Conservation (phyloP, 345 rosid genomes). For the Linum lewisii region DNA sequence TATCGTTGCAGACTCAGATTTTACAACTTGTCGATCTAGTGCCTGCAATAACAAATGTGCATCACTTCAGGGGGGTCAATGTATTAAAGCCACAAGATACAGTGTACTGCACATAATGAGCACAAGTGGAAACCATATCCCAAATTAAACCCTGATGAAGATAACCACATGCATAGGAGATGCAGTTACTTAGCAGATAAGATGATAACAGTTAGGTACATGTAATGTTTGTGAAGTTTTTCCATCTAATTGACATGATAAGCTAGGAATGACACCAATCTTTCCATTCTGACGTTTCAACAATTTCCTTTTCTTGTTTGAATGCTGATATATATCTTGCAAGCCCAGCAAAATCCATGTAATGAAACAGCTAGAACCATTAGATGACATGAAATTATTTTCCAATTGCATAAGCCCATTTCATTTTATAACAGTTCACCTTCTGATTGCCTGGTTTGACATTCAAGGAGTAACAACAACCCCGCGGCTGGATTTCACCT, state of each 20-base stretch:
- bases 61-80: neutral
- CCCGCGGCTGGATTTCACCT: conserved; percentile 77
- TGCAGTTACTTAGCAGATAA: neutral
- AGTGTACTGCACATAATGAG: neutral
- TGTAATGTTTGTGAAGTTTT: neutral
- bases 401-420: neutral
- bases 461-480: conserved; percentile 52
- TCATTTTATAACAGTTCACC: conserved; percentile 22
- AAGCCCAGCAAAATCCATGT: neutral
- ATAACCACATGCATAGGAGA: neutral
- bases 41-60: conserved; percentile 37
- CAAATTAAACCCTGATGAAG: neutral
- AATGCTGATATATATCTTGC: neutral
- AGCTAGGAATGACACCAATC: neutral
- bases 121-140: neutral
- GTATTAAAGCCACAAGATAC: no score
- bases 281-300: neutral
- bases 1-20: conserved; percentile 89
- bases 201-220: neutral
- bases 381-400: neutral
- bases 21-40: conserved; percentile 74
- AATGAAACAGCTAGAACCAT: neutral
- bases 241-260: neutral
- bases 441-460: conserved; percentile 53
- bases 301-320: neutral